Evolutionary conservation across 225 moss, liverwort and hornwort genomes (phyloP).

Genomic region (Pseudoscleropodium purum): DNA sequence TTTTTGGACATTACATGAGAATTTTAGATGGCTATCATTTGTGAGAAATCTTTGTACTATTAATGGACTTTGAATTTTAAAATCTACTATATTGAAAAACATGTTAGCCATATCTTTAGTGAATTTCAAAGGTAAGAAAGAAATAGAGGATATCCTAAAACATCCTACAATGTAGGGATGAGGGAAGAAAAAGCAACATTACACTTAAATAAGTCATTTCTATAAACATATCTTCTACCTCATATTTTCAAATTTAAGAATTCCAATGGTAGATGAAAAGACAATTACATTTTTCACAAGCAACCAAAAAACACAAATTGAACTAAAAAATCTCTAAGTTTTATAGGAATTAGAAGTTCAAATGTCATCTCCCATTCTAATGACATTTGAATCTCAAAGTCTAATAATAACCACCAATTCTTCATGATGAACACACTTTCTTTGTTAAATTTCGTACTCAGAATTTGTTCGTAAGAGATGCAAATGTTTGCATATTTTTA

Average conservation of each 20-base stretch:
- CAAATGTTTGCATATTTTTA: no score
- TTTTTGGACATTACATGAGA: accelerated
- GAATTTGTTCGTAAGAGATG: no score
- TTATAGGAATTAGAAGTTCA: neutral
- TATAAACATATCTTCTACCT: neutral
- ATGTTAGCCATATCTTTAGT: neutral
- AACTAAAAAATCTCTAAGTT: neutral
- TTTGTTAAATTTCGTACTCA: no score
- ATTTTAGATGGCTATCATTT: accelerated
- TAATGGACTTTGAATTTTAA: neutral
- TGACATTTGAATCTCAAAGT: no score
- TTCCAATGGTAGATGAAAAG: neutral
- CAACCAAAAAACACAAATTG: no score
- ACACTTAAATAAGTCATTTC: no score
- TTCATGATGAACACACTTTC: no score
- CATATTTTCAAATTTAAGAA: neutral
- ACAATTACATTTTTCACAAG: neutral
- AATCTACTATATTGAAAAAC: neutral
- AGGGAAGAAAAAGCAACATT: neutral
- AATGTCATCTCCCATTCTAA: no score
- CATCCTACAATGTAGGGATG: neutral
- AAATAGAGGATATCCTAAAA: neutral
- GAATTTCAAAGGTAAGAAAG: neutral
- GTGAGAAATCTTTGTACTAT: neutral
- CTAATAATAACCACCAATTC: no score